Evolutionary conservation across 78 protist species (phyloP), one percentile per base, ranked within the genome.

Genomic region (Dictyostelium firmibasis): DNA sequence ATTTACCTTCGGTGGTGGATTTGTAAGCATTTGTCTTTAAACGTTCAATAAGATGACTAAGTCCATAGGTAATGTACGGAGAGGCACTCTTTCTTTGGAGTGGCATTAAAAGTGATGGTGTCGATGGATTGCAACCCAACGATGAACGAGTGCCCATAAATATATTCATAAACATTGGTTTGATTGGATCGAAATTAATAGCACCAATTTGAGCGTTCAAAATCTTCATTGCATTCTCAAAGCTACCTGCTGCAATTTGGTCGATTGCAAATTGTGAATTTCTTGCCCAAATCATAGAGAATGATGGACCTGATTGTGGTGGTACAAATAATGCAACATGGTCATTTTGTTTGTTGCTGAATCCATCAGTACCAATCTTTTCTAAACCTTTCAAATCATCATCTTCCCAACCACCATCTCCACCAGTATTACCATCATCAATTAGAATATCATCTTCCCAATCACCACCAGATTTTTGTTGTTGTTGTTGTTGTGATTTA

Each of bases 161-260:
- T 8, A 86, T 41, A 29, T 69, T 76, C 78, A 98, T 2, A 86
- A 97, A 98, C 81, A 53, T 0, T 31, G 81, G 77, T 70, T 96
- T 85, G 72, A 99, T 83, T 41, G 99, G 99, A 44, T 38, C 98
- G 47, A 99, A 98, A 91, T 98, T 57, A 82, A 96, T 95, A 8
- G 97, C 70, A 27, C 99, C 99, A 25, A 95, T 13, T 92, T 98
- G 99, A 33, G 70, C 69, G 57, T 96, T 77, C 16, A 98, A 91
- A 38, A 97, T 79, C 70, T 91, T 84, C 97, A 97, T 91, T 29
- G 99, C 99, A 10, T 92, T 25, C 36, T 96, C 98, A 79, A 99
- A 99, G 5, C 97, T 44, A 13, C 99, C 99, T 2, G 99, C 99
- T 1, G 99, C 98, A 18, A 88, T 83, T 77, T 98, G 99, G 70